phyloP scores from a whole-genome alignment of 768 basidiomycete genomes.

The Mycena filopes region DNA sequence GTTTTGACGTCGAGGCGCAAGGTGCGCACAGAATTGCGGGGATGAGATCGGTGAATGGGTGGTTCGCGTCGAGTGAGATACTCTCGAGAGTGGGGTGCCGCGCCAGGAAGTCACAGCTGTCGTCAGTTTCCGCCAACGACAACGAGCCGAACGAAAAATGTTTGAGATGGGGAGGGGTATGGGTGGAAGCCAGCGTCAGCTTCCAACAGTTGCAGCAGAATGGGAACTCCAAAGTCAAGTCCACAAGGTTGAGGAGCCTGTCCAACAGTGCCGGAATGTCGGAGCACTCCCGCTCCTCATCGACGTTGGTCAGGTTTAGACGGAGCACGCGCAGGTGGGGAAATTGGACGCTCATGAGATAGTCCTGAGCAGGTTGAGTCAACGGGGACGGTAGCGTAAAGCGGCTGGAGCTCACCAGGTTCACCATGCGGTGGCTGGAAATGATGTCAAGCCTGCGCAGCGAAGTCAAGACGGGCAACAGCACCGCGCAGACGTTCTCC shows the following conservation, averaged over 20 bases:
- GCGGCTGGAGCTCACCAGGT: not conserved
- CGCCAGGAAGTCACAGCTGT: constrained; percentile 10
- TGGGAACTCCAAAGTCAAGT: constrained; percentile 2
- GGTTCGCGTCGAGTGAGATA: not conserved
- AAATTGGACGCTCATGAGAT: not conserved
- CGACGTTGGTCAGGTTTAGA: not conserved
- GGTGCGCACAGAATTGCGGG: not conserved
- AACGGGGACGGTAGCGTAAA: not conserved
- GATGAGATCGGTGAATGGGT: not conserved
- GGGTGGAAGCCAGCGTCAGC: not conserved
- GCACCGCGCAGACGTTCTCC: not conserved
- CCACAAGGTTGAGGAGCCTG: not conserved
- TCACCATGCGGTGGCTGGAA: too few relatives aligned
- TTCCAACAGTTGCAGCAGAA: not conserved
- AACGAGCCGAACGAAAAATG: not conserved
- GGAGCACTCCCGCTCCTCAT: not conserved
- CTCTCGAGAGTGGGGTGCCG: not conserved
- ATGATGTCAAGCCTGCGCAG: not conserved
- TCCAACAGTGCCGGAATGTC: not conserved
- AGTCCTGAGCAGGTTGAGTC: not conserved
- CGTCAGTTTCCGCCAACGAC: not conserved
- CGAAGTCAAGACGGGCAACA: not conserved
- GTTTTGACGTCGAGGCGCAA: not conserved
- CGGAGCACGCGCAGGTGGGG: not conserved
- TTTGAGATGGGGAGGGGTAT: constrained; percentile 5